Evolutionary conservation across 345 rosid genomes (phyloP).

Genomic region (Balakata baccata): DNA sequence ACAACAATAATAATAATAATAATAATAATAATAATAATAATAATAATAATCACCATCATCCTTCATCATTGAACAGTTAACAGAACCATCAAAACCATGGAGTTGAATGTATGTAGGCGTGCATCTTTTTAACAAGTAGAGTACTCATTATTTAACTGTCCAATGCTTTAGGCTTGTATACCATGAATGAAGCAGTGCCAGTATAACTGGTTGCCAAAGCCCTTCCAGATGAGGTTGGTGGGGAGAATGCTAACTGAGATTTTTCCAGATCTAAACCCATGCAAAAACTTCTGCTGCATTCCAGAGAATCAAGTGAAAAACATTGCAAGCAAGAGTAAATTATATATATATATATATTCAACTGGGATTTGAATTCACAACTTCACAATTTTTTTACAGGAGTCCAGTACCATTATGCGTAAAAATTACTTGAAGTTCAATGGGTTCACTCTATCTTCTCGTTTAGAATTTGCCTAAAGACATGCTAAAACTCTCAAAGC

Average conservation of each 20-base stretch:
- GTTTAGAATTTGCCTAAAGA: too few relatives aligned
- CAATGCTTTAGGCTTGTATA: conserved; percentile 46
- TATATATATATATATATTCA: too few relatives aligned
- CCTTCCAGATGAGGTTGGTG: conserved; percentile 65
- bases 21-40: too few relatives aligned
- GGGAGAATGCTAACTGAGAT: conserved; percentile 71
- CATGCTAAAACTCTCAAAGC: too few relatives aligned
- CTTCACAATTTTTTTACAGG: too few relatives aligned
- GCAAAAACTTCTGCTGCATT: conserved; percentile 63
- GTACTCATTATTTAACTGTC: neutral
- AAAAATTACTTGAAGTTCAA: too few relatives aligned
- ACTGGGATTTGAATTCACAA: too few relatives aligned
- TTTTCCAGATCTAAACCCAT: conserved; percentile 39
- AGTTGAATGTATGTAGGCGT: too few relatives aligned
- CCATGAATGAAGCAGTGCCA: conserved; percentile 46
- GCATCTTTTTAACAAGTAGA: neutral
- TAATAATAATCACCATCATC: too few relatives aligned
- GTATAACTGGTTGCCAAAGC: conserved; percentile 58
- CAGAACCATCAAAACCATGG: neutral
- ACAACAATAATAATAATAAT: too few relatives aligned
- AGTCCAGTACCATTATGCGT: too few relatives aligned
- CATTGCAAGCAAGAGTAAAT: neutral
- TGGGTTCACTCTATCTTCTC: too few relatives aligned
- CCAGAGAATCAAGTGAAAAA: neutral
- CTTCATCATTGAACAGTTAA: neutral